Conservation (phyloP, 2,329 filamentous ascomycete species). For the Pseudocercospora vitis region DNA sequence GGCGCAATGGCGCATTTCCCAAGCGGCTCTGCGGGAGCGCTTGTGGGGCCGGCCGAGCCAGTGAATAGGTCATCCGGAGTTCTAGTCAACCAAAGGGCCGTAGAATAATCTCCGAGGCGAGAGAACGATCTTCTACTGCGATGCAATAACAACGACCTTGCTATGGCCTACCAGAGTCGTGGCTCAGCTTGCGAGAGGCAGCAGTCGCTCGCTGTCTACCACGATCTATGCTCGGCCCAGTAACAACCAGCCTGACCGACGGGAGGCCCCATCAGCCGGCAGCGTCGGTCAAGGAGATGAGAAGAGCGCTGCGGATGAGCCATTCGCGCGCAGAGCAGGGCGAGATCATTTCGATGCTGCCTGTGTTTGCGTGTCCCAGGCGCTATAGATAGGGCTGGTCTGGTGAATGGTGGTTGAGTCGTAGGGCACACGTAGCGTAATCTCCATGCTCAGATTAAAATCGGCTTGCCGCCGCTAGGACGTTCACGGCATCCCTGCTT, state of each 20-base stretch:
- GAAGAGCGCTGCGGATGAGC: too few relatives aligned
- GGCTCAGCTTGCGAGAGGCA: neutral
- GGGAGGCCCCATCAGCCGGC: too few relatives aligned
- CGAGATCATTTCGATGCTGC: neutral
- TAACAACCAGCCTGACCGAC: neutral
- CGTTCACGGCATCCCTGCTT: constrained; percentile 2
- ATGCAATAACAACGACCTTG: neutral
- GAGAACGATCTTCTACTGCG: constrained; percentile 15
- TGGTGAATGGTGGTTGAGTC: neutral
- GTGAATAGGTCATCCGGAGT: neutral
- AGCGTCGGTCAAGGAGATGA: too few relatives aligned
- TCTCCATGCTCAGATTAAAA: constrained; percentile 4
- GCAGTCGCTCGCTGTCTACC: neutral
- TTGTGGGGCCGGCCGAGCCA: neutral
- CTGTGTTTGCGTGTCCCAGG: neutral
- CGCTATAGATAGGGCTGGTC: neutral
- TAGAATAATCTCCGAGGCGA: constrained; percentile 12
- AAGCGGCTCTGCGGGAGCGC: neutral
- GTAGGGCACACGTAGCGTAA: constrained; percentile 2
- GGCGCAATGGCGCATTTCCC: neutral
- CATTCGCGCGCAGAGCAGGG: neutral
- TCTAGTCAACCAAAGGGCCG: constrained; percentile 6
- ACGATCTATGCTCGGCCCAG: too few relatives aligned
- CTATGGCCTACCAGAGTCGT: neutral
- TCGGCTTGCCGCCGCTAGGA: constrained; percentile 2